Evolutionary conservation across 805 yeast species (phyloP).

Genomic region (Barnettozyma vustinii): DNA sequence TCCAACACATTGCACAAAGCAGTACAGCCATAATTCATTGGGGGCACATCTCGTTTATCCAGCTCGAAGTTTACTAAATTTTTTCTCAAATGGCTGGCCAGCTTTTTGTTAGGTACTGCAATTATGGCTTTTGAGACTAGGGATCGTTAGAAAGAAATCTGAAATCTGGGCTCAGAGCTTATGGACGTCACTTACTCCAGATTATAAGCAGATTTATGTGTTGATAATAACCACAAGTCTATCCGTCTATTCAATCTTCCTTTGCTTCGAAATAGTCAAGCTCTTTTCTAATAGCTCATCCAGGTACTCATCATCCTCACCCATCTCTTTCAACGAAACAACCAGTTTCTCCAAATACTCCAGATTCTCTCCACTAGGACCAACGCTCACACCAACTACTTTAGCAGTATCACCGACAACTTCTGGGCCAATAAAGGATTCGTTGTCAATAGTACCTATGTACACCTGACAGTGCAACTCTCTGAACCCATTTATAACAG

Average conservation of each 20-base stretch:
- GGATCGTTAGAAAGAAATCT: too few species aligned
- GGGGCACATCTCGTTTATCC: too few species aligned
- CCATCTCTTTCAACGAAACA: constrained; percentile 37
- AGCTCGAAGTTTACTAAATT: too few species aligned
- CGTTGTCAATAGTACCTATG: constrained; percentile 78
- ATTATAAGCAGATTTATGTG: too few species aligned
- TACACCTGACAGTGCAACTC: constrained; percentile 60
- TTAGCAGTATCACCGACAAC: constrained; percentile 50
- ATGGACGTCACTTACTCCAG: too few species aligned
- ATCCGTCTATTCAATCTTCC: neutral
- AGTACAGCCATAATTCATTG: too few species aligned
- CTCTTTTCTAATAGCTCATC: constrained; percentile 1
- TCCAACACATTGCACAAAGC: neutral
- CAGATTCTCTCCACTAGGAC: constrained; percentile 78
- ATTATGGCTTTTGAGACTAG: too few species aligned
- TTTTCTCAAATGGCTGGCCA: too few species aligned
- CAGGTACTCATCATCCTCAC: constrained; percentile 12
- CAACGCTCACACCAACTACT: constrained; percentile 49
- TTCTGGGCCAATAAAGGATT: constrained; percentile 85
- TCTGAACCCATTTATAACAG: constrained; percentile 28
- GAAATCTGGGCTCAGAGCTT: too few species aligned
- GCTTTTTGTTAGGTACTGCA: too few species aligned
- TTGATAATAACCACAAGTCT: neutral
- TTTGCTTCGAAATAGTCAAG: neutral
- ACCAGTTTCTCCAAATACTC: constrained; percentile 62